Percentiles rank a stretch among this genome's conserved stretches.
These are phyloP conservation scores for Verticillium isaacii DNA, from an alignment of 2,329 filamentous ascomycete genomes.

Conservation along the genomic window DNA sequence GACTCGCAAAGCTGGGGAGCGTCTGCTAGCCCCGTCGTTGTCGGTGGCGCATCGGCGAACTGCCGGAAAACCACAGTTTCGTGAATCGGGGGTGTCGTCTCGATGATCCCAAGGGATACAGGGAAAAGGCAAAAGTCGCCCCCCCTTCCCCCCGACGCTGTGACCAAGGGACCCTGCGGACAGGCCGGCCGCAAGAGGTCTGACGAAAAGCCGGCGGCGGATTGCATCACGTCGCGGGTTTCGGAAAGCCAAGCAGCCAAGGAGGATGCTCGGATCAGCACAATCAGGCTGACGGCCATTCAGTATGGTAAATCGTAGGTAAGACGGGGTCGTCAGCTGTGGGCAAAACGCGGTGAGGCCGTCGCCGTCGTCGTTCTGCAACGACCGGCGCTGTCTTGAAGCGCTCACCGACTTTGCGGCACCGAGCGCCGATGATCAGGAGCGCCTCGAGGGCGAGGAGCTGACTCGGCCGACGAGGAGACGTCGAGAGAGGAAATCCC, in stretches of 20 bases:
- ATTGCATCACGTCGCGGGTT: background rate
- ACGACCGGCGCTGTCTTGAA: background rate
- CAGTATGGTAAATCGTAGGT: background rate
- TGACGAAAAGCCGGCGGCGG: background rate
- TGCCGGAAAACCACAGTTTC: background rate
- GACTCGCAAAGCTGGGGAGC: background rate
- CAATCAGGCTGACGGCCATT: background rate
- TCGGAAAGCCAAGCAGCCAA: background rate
- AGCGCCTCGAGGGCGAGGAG: background rate
- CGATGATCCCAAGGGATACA: background rate
- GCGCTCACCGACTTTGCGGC: background rate
- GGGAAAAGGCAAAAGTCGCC: background rate
- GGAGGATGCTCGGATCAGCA: background rate
- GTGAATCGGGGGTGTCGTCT: background rate
- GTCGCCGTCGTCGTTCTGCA: background rate
- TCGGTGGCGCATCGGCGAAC: background rate
- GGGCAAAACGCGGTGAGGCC: background rate
- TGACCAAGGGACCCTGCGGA: background rate
- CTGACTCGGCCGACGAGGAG: background rate
- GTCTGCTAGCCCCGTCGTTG: background rate
- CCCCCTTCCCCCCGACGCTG: background rate
- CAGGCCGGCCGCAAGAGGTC: background rate
- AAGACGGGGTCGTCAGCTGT: background rate
- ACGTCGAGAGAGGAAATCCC: background rate
- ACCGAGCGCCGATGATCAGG: background rate